phyloP scores from a whole-genome alignment of 441 rosid species.

The Eruca vesicaria region DNA sequence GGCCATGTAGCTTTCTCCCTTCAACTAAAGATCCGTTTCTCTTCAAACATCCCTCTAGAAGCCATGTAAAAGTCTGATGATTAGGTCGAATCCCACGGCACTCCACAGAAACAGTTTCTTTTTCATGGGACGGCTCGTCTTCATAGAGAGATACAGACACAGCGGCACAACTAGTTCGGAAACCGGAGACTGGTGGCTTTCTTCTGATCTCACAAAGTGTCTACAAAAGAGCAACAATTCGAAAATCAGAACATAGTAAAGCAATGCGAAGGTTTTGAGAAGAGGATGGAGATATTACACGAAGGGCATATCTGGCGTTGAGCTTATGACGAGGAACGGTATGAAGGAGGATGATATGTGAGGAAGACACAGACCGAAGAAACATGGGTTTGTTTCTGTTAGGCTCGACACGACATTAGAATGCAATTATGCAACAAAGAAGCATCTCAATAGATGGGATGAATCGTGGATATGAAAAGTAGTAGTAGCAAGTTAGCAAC shows the following conservation, averaged over 20 bases:
- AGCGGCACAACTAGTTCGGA: constrained; percentile 26
- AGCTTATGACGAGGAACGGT: constrained; percentile 37
- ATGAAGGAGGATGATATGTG: constrained; percentile 35
- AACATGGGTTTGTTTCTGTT: constrained; percentile 37
- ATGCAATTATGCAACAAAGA: background rate
- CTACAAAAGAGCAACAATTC: constrained; percentile 29
- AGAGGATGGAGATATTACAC: background rate
- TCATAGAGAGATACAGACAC: constrained; percentile 35
- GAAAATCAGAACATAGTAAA: background rate
- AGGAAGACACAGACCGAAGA: constrained; percentile 35
- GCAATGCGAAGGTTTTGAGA: background rate
- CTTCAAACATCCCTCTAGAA: constrained; percentile 54
- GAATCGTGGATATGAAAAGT: background rate
- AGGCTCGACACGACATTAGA: background rate
- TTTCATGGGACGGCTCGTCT: constrained; percentile 35
- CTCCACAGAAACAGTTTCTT: constrained; percentile 37
- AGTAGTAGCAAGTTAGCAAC: background rate
- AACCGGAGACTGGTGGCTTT: constrained; percentile 29
- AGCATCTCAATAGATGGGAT: background rate
- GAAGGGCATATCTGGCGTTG: constrained; percentile 13
- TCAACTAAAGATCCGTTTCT: constrained; percentile 47
- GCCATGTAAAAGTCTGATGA: constrained; percentile 55
- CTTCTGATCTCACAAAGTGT: constrained; percentile 36
- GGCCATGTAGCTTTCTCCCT: constrained; percentile 55
- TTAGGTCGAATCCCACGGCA: constrained; percentile 48